These are phyloP conservation scores for Epichloe gansuensis DNA, from an alignment of 2,329 filamentous ascomycete genomes.

Conservation along the genomic window DNA sequence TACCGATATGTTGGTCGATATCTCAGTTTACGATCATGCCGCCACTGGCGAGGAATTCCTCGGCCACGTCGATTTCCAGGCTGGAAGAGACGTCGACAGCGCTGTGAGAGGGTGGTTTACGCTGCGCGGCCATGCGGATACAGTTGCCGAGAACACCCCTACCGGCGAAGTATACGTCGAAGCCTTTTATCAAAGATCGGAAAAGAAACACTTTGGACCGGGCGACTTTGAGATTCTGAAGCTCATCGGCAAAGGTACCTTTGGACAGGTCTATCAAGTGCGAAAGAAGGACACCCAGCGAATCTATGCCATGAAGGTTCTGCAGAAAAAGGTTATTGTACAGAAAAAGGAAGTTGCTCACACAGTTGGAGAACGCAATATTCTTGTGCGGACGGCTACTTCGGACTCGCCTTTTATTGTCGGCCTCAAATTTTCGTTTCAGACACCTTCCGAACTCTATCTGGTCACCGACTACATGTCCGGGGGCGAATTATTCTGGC, in stretches of 20 bases:
- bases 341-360: constrained; percentile 99
- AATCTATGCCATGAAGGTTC: constrained; percentile 98
- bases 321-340: constrained; percentile 99
- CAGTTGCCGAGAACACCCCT: constrained; percentile 54
- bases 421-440: constrained; percentile 95
- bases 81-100: constrained; percentile 50
- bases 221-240: constrained; percentile 94
- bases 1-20: constrained; percentile 76
- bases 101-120: constrained; percentile 76
- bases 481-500: constrained; percentile 95
- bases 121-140: constrained; percentile 62
- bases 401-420: constrained; percentile 96
- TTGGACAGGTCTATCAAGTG: constrained; percentile 96
- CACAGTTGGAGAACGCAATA: constrained; percentile 93
- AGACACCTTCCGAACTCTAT: constrained; percentile 91
- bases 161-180: constrained; percentile 86
- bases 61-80: constrained; percentile 75
- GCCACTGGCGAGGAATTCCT: constrained; percentile 78
- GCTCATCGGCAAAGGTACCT: constrained; percentile 94
- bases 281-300: constrained; percentile 91
- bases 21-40: constrained; percentile 82
- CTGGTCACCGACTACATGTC: constrained; percentile 99
- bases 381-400: constrained; percentile 89
- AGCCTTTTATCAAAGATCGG: constrained; percentile 71
- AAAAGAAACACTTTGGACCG: constrained; percentile 84